Evolutionary conservation across 2,329 filamentous ascomycete species (phyloP), one percentile per base, ranked within the genome.

Genomic region (Colletotrichum camelliae): DNA sequence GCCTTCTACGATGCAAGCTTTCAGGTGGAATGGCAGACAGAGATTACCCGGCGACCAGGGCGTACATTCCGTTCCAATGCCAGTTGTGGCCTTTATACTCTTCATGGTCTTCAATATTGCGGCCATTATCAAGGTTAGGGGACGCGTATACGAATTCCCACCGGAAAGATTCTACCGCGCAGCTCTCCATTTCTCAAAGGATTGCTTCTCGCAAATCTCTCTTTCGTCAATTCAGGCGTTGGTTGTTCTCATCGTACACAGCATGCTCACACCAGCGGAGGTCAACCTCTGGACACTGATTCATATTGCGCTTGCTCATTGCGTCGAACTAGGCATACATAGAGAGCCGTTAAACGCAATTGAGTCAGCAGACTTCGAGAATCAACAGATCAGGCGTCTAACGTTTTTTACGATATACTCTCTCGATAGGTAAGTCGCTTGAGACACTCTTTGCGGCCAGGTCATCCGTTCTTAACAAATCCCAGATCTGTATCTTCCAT

Each of bases 271-370:
- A 1, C 84, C 83, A 1, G 81, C 81, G 2, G 82, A 82, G 35
- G 73, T 83, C 8, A 83, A 85, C 61, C 79, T 85, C 1, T 86
- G 84, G 83, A 85, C 84, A 1, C 72, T 85, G 6, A 77, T 79
- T 0, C 82, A 85, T 67, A 76, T 85, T 61, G 84, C 82, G 7
- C 81, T 85, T 76, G 83, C 84, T 1, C 81, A 85, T 71, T 83
- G 82, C 29, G 80, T 86, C 9, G 84, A 86, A 52, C 70, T 85
- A 8, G 84, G 84, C 7, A 77, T 86, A 6, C 84, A 86, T 67
- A 79, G 83, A 39, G 83, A 85, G 70, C 79, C 81, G n/a, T 24
- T 69, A 21, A 65, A 61, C 27, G 16, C 68, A 10, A 16, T 39
- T 2, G 58, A 77, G 5, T 48, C 67, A 1, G 61, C 67, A 2